Evolutionary conservation across 139 green algal genomes (phyloP).

Genomic region (Diplosphaera chodatii): DNA sequence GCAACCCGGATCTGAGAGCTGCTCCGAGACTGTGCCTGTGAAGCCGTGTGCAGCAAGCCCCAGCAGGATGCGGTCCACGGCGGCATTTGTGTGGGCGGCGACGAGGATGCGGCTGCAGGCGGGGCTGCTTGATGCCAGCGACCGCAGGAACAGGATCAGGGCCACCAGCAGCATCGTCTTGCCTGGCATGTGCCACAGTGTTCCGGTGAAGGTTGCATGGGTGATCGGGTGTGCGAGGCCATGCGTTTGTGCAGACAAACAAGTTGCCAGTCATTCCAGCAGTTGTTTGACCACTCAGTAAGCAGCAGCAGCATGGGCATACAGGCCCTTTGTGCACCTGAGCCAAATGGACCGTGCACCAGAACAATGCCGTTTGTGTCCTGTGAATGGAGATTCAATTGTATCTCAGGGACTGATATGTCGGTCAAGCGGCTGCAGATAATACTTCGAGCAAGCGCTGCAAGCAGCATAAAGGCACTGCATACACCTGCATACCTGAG

Average conservation of each 20-base stretch:
- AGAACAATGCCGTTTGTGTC: slow-evolving; percentile 53
- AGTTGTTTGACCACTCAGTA: no score
- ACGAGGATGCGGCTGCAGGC: slow-evolving; percentile 52
- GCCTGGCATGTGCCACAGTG: slow-evolving; percentile 26
- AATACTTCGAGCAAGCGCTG: no score
- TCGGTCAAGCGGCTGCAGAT: no score
- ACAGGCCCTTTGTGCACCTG: slow-evolving; percentile 11
- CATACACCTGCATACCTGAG: not conserved
- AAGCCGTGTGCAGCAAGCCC: slow-evolving; percentile 51
- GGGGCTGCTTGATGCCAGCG: not conserved
- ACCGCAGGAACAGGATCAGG: slow-evolving; percentile 57
- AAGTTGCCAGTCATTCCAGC: no score
- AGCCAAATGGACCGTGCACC: slow-evolving; percentile 64
- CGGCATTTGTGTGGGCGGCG: slow-evolving; percentile 80
- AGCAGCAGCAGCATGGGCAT: not conserved
- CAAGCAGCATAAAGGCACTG: no score
- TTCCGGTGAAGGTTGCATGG: no score
- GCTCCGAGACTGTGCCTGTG: slow-evolving; percentile 16
- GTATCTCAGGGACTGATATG: no score
- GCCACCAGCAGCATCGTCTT: slow-evolving; percentile 74
- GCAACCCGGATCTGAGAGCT: no score
- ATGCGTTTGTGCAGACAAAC: no score
- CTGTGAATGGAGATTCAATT: not conserved
- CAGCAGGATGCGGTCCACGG: slow-evolving; percentile 73
- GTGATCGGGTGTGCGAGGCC: no score